Percentiles rank a stretch among this genome's conserved stretches.
Evolutionary conservation across 441 rosid species (phyloP).

Genomic region (Adansonia grandidieri): DNA sequence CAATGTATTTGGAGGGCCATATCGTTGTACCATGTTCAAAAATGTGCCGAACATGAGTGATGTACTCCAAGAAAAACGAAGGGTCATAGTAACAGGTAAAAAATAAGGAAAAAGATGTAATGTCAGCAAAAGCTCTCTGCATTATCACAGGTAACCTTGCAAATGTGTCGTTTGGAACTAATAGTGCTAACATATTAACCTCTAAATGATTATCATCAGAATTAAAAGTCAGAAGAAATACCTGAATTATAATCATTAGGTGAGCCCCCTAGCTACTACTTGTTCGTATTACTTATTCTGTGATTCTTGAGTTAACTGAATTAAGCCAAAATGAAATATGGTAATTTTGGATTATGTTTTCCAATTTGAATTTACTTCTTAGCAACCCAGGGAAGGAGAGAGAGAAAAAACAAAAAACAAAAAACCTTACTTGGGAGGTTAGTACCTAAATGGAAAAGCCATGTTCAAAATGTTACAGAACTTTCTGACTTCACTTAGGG

Average conservation of each 20-base stretch:
- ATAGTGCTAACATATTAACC: neutral
- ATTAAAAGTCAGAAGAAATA: neutral
- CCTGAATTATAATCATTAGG: neutral
- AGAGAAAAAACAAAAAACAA: neutral
- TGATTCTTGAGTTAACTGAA: conserved; percentile 5
- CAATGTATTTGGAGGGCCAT: too few species aligned
- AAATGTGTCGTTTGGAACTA: neutral
- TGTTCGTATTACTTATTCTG: neutral
- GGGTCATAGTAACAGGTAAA: too few species aligned
- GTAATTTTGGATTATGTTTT: neutral
- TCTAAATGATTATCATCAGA: neutral
- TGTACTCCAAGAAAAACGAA: too few species aligned
- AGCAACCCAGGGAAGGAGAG: neutral
- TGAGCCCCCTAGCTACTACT: neutral
- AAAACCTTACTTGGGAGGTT: conserved; percentile 1
- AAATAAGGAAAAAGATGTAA: neutral
- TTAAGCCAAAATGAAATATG: neutral
- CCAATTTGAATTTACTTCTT: conserved; percentile 13
- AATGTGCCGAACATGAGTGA: too few species aligned
- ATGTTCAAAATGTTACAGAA: conserved; percentile 47
- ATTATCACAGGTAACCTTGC: neutral
- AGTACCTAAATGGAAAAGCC: conserved; percentile 65
- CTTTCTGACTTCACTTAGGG: conserved; percentile 57
- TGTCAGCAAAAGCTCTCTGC: neutral
- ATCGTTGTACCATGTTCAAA: too few species aligned